Evolutionary conservation across 495 filamentous ascomycete genomes (phyloP).

Genomic region (Penicillium subrubescens): DNA sequence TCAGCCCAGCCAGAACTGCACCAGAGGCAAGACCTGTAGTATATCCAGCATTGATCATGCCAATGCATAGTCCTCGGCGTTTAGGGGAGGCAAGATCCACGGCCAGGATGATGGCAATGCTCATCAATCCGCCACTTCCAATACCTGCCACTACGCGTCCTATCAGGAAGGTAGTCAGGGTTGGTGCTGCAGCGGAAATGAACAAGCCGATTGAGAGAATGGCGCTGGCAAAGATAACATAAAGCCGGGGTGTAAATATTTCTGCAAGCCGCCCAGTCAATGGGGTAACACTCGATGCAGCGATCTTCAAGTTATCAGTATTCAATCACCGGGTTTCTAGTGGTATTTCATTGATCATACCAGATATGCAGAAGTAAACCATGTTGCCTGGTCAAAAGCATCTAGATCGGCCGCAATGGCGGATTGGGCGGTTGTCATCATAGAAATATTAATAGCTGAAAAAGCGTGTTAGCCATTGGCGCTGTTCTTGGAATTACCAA

Average conservation of each 20-base stretch:
- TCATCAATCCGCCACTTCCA: conserved; percentile 68
- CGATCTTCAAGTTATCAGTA: conserved; percentile 50
- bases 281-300: conserved; percentile 66
- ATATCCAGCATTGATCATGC: conserved; percentile 64
- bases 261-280: conserved; percentile 66
- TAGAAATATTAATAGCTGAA: conserved; percentile 70
- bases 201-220: conserved; percentile 63
- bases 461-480: background rate
- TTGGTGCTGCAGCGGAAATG: conserved; percentile 58
- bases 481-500: background rate
- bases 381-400: conserved; percentile 68
- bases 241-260: conserved; percentile 65
- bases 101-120: conserved; percentile 66
- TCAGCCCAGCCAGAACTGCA: conserved; percentile 67
- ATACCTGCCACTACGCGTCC: conserved; percentile 66
- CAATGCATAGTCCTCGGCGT: conserved; percentile 68
- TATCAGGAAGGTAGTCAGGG: conserved; percentile 61
- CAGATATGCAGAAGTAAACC: conserved; percentile 75
- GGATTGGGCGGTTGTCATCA: conserved; percentile 75
- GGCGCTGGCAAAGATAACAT: conserved; percentile 57
- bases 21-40: conserved; percentile 71
- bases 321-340: background rate
- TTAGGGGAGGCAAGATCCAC: conserved; percentile 66
- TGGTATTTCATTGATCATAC: conserved; percentile 23
- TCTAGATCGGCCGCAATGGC: conserved; percentile 70